These are phyloP conservation scores for Naganishia friedmannii DNA, from an alignment of 768 basidiomycete genomes.

Conservation along the genomic window DNA sequence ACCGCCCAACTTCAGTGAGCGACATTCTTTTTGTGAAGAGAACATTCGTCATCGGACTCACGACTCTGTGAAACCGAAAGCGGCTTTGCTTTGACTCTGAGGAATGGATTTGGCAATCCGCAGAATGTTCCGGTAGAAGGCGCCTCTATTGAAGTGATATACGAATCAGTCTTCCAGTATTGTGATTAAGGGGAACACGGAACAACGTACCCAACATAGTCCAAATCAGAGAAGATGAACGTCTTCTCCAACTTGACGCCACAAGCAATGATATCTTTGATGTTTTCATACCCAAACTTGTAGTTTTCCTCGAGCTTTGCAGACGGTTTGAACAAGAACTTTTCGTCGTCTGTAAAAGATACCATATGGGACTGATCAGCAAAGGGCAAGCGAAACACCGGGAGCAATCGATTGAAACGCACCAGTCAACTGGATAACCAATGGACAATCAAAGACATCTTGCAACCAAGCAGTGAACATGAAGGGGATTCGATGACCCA, in stretches of 20 bases:
- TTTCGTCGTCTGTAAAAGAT: conserved; percentile 81
- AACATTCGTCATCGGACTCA: conserved; percentile 54
- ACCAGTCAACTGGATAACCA: conserved; percentile 96
- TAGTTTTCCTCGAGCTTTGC: conserved; percentile 85
- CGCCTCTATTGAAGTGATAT: conserved; percentile 57
- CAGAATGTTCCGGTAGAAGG: conserved; percentile 91
- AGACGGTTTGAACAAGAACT: conserved; percentile 85
- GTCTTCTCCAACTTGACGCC: conserved; percentile 89
- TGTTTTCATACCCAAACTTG: conserved; percentile 76
- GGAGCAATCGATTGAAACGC: conserved; percentile 28
- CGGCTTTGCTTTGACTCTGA: conserved; percentile 85
- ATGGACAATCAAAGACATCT: conserved; percentile 87
- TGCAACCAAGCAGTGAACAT: conserved; percentile 98
- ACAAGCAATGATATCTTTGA: conserved; percentile 94
- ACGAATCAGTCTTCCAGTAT: not conserved
- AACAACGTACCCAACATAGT: conserved; percentile 64
- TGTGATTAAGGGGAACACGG: not conserved
- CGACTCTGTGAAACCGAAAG: conserved; percentile 97
- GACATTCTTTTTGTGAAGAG: not conserved
- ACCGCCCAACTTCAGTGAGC: not conserved
- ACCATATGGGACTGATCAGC: not conserved
- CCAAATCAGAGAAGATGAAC: conserved; percentile 92
- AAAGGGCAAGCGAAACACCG: not conserved
- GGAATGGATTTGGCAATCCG: conserved; percentile 90
- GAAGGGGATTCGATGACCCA: conserved; percentile 97